Percentiles rank a stretch among this genome's conserved stretches.
These are phyloP conservation scores for Noccaea caerulescens DNA, from an alignment of 345 rosid species.

Conservation along the genomic window DNA sequence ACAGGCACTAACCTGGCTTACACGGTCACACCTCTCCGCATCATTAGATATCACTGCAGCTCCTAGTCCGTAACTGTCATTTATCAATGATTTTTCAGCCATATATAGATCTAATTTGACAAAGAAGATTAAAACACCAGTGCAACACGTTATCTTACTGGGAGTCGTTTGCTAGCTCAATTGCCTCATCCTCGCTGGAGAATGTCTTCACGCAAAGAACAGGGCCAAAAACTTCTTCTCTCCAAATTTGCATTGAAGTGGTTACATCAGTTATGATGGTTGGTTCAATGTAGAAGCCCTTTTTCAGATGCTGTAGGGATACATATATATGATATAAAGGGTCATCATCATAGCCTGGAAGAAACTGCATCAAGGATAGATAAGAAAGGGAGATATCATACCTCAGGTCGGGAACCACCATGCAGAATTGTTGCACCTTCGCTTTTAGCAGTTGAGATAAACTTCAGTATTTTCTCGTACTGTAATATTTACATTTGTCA, in stretches of 20 bases:
- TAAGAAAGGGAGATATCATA: conserved; percentile 30
- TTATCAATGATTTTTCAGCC: conserved; percentile 33
- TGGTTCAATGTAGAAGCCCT: conserved; percentile 86
- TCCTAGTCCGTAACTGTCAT: conserved; percentile 74
- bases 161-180: conserved; percentile 90
- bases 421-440: conserved; percentile 88
- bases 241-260: conserved; percentile 96
- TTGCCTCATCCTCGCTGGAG: conserved; percentile 87
- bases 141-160: conserved; percentile 59
- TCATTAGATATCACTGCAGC: conserved; percentile 94
- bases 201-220: conserved; percentile 90
- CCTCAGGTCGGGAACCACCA: conserved; percentile 87
- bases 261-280: conserved; percentile 74
- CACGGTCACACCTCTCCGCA: conserved; percentile 84
- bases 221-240: conserved; percentile 98
- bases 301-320: conserved; percentile 66
- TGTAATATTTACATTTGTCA: conserved; percentile 43
- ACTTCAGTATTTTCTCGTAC: conserved; percentile 77
- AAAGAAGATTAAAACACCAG: not conserved
- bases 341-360: conserved; percentile 28
- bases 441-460: conserved; percentile 73
- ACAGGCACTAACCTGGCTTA: conserved; percentile 70
- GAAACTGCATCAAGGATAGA: conserved; percentile 20
- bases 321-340: not conserved
- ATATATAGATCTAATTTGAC: conserved; percentile 16